A percentile compares a stretch with the other conserved stretches of the same genome.
These are phyloP conservation scores for Sanguinoderma infundibulare DNA, from an alignment of 1,284 basidiomycete species.

Conservation along the genomic window DNA sequence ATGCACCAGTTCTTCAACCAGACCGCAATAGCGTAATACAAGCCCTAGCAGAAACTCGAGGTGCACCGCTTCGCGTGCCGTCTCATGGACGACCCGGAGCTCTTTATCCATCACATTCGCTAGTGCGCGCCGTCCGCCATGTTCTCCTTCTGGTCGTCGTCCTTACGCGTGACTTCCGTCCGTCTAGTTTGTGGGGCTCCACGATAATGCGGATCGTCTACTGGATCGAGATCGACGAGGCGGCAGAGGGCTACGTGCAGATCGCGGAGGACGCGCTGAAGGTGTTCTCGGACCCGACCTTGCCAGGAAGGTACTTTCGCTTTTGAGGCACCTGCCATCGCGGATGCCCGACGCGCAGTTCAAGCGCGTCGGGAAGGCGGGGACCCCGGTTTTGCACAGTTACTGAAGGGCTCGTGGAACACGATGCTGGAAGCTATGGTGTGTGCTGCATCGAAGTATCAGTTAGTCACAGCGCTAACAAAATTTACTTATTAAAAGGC, in stretches of 20 bases:
- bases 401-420: neutral
- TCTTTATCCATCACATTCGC: conserved; percentile 10
- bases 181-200: conserved; percentile 7
- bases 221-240: conserved; percentile 4
- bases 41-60: neutral
- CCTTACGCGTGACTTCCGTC: neutral
- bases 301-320: conserved; percentile 1
- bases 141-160: neutral
- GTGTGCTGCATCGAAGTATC: no score
- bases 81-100: neutral
- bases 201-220: conserved; percentile 2
- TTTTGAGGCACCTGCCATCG: neutral
- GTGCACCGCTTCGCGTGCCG: conserved; percentile 5
- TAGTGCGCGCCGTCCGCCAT: conserved; percentile 4
- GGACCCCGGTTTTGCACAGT: neutral
- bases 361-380: neutral
- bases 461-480: neutral
- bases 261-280: conserved; percentile 3
- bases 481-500: neutral
- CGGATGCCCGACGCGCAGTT: conserved; percentile 4
- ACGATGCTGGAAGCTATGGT: neutral
- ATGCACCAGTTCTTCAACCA: conserved; percentile 18
- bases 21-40: neutral
- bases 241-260: conserved; percentile 3
- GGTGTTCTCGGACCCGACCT: neutral